Evolutionary conservation across 2,329 filamentous ascomycete species (phyloP), one percentile per base, ranked within the genome.

Genomic region (Gnomoniopsis smithogilvyi): DNA sequence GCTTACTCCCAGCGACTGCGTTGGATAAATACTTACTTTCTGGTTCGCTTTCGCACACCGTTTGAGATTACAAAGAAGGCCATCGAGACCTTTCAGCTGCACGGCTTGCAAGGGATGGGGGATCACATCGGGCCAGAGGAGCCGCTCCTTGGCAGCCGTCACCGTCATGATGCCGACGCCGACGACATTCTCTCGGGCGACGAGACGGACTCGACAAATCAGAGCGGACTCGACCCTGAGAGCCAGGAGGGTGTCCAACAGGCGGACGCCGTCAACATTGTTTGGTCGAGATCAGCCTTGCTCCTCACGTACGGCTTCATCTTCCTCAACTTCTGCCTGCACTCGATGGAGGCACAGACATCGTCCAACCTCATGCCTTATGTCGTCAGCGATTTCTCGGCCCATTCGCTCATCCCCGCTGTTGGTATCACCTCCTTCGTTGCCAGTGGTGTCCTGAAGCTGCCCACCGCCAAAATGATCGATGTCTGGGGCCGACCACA

Each of bases 401-500:
- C 71, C 17, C 83, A 86, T 67, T 84, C 82, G 1, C 72, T 86
- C 26, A 75, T 82, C 2, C 75, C 80, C 1, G 77, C 82, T 3
- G 80, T 82, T 19, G 72, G 73, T 49, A 81, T 88, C 62, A 75
- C 87, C n/a, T 74, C 82, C 7, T 77, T 73, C 62, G 72, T 84
- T 36, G 80, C 87, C 51, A 74, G 76, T 67, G 87, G 85, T 45
- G 78, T 88, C 19, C 77, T 82, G 58, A 87, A 87, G 68, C 79
- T 89, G 10, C 83, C 86, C 1, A 51, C 84, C 66, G 81, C 83
- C 26, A 86, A 86, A 66, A 71, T 85, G 19, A 75, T 85, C 48
- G 80, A 86, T 70, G 73, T 85, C 21, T 86, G 81, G 73, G 84
- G 82, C 59, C 80, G 83, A 48, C 77, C 82, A 19, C 76, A 84